Percentiles rank a stretch among this genome's conserved stretches.
These are phyloP conservation scores for Lepidium aucheri DNA, from an alignment of 345 rosid species.

Conservation along the genomic window DNA sequence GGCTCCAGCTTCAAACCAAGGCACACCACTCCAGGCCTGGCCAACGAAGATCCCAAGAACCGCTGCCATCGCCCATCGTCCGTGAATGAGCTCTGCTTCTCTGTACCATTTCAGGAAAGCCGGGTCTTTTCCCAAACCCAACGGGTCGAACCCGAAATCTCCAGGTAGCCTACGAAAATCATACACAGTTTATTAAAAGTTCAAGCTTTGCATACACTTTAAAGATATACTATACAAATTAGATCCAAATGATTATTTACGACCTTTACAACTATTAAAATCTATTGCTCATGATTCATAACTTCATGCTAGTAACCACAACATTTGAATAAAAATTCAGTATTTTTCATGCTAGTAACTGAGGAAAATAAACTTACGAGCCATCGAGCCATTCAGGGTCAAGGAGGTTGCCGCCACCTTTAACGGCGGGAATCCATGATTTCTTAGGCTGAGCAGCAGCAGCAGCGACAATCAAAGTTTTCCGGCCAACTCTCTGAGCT, in stretches of 20 bases:
- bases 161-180: constrained; percentile 70
- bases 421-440: constrained; percentile 93
- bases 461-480: constrained; percentile 42
- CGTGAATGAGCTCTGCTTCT: constrained; percentile 96
- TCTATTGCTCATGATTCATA: too few relatives aligned
- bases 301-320: background rate
- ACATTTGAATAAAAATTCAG: background rate
- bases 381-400: constrained; percentile 99
- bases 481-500: constrained; percentile 29
- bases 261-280: background rate
- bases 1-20: constrained; percentile 98
- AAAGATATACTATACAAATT: background rate
- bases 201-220: background rate
- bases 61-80: constrained; percentile 94
- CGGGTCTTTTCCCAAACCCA: constrained; percentile 96
- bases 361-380: constrained; percentile 57
- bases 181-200: background rate
- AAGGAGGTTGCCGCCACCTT: constrained; percentile 72
- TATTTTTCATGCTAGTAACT: background rate
- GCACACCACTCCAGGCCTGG: constrained; percentile 94
- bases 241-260: background rate
- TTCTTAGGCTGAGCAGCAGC: constrained; percentile 65
- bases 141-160: constrained; percentile 89
- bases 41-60: constrained; percentile 88
- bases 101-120: constrained; percentile 97